Conservation (phyloP, 331 rosid genomes). For the Malus hybrid region DNA sequence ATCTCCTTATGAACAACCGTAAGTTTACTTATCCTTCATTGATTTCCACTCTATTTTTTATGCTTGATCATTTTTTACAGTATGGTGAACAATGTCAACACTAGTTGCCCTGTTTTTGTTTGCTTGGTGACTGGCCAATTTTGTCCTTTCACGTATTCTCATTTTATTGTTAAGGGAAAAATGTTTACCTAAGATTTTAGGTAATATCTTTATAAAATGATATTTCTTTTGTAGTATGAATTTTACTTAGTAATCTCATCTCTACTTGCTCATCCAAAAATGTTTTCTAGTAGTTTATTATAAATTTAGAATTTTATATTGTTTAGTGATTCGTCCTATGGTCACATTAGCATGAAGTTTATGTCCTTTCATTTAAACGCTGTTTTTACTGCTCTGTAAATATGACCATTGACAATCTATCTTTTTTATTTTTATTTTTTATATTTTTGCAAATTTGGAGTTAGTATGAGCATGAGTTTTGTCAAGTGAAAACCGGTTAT, state of each 20-base stretch:
- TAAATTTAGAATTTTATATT: not conserved
- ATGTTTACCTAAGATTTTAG: not conserved
- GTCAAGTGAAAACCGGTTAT: slow-evolving; percentile 13
- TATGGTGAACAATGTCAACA: not conserved
- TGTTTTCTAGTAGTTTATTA: not conserved
- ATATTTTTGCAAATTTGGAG: slow-evolving; percentile 10
- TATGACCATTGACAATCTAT: not conserved
- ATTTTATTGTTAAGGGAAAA: not conserved
- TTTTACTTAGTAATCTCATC: not conserved
- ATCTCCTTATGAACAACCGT: slow-evolving; percentile 37
- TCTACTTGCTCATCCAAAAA: not conserved
- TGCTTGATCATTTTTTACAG: not conserved
- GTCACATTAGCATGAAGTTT: not conserved
- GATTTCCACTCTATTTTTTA: not conserved
- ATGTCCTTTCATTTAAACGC: not conserved
- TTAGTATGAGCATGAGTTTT: slow-evolving; percentile 10
- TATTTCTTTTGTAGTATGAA: not conserved
- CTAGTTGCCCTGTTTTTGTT: not conserved
- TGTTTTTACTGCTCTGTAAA: not conserved
- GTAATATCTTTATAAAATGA: not conserved
- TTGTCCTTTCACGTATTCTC: not conserved
- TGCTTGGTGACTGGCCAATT: not conserved
- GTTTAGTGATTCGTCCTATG: not conserved
- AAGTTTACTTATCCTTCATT: slow-evolving; percentile 28
- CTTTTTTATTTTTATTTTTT: not conserved